phyloP scores from a whole-genome alignment of 129 eudicot species.

The Lonicera japonica region DNA sequence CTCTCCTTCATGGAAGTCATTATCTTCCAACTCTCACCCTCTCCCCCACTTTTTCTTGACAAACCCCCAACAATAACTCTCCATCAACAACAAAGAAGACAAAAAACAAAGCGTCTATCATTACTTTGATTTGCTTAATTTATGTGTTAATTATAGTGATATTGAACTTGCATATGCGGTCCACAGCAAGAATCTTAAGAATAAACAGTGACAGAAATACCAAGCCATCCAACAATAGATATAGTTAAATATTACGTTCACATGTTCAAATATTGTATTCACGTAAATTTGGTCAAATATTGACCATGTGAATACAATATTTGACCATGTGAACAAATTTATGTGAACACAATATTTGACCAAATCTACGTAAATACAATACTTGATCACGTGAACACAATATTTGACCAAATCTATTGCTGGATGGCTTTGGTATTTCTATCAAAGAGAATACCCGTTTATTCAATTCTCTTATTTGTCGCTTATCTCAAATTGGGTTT shows the following conservation, averaged over 20 bases:
- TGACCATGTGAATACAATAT: too few relatives aligned
- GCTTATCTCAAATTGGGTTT: conserved; percentile 56
- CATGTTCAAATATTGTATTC: too few relatives aligned
- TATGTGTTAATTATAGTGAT: conserved; percentile 38
- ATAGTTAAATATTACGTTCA: too few relatives aligned
- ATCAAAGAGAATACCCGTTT: conserved; percentile 27
- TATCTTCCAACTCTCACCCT: conserved; percentile 21
- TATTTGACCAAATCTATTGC: too few relatives aligned
- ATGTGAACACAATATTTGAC: too few relatives aligned
- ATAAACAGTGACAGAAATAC: too few relatives aligned
- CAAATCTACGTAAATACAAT: too few relatives aligned
- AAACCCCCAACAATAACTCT: conserved; percentile 6
- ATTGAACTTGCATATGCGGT: conserved; percentile 39
- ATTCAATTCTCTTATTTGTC: conserved; percentile 45
- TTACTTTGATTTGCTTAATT: conserved; percentile 32
- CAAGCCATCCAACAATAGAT: too few relatives aligned
- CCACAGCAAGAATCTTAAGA: conserved; percentile 71
- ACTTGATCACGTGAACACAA: too few relatives aligned
- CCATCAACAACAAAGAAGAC: neutral
- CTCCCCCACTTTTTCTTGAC: conserved; percentile 12
- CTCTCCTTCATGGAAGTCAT: conserved; percentile 41
- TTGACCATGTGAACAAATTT: too few relatives aligned
- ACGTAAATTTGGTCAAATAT: too few relatives aligned
- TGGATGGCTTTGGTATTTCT: too few relatives aligned
- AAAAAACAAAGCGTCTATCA: conserved; percentile 4